Evolutionary conservation across 2,329 filamentous ascomycete species (phyloP).

Genomic region (Ceratocystis albifundus): DNA sequence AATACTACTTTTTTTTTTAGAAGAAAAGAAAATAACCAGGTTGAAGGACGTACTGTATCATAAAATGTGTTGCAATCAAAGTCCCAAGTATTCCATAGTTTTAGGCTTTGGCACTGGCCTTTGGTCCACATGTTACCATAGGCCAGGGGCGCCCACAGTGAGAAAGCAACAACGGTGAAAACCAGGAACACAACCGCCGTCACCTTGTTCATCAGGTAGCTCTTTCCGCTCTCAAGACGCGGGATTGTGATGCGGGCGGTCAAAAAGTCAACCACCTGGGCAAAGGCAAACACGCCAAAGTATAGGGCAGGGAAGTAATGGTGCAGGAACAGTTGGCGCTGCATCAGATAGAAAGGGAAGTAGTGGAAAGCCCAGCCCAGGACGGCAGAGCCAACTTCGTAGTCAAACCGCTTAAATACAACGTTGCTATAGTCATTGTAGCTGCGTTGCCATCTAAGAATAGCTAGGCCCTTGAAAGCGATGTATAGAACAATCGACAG

Average conservation of each 20-base stretch:
- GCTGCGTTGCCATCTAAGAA: conserved; percentile 89
- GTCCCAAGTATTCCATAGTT: conserved; percentile 83
- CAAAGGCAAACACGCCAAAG: conserved; percentile 82
- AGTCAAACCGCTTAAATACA: conserved; percentile 93
- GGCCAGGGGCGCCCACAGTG: conserved; percentile 73
- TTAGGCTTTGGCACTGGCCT: conserved; percentile 71
- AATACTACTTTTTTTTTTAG: no score
- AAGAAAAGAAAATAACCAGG: no score
- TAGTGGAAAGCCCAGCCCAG: conserved; percentile 97
- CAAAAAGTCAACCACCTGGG: conserved; percentile 77
- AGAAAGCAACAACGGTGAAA: conserved; percentile 63
- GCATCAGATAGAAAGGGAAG: conserved; percentile 98
- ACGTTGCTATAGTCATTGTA: conserved; percentile 72
- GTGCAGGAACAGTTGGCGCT: conserved; percentile 93
- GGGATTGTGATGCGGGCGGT: conserved; percentile 60
- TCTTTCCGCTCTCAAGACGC: conserved; percentile 48
- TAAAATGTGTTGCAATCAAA: conserved; percentile 96
- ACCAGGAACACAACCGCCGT: conserved; percentile 63
- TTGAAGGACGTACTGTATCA: conserved; percentile 52
- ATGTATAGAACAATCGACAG: conserved; percentile 64
- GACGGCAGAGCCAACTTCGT: conserved; percentile 81
- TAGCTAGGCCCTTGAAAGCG: conserved; percentile 73
- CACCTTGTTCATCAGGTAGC: conserved; percentile 62
- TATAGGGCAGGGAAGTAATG: conserved; percentile 97
- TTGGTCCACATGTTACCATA: conserved; percentile 95